Base-by-base conservation (phyloP, 495 filamentous ascomycete species). In the Penicillium cosmopolitanum region DNA sequence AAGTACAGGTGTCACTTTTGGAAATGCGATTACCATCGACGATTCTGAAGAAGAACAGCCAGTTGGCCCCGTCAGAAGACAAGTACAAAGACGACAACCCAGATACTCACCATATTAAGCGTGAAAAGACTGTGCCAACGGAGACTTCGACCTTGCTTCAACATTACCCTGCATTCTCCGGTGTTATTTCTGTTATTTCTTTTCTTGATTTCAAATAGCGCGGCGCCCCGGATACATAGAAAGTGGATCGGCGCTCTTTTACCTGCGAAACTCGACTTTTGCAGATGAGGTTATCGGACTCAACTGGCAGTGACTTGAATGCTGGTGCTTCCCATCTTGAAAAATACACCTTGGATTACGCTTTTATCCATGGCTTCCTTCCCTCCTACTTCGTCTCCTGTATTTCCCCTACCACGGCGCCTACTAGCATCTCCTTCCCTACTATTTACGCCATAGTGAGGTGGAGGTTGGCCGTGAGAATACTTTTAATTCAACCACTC, bases 1-100 rank as follows among this genome's bases (percentile, higher is more conserved):
- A 31, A 31, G 10, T 23, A 53, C 50, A 18, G 60, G 60, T 3
- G 23, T 47, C 35, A 35, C 55, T 21, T 47, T 54, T 6, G 28
- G 36, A 5, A 63, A 61, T 35, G 63, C 61, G 21, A 71, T 71
- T 23, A 52, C 66, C 10, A 64, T 71, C n/a, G 66, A 68, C 51
- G 68, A 66, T 48, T 71, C 68, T 11, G 68, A 71, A 13, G 67
- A 70, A 0, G 66, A 69, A 36, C 62, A 65, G 53, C 68, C 68
- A 5, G 61, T 71, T 19, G 66, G 66, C 6, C 68, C 68, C 16
- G 47, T 68, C 48, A 58, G 68, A 61, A 59, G 66, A 64, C 40
- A 56, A 28, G 43, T 53, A 8, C 67, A 68, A 33, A 42, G 68
- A 47, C 61, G 66, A 21, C 58, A 35, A 25, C 46, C 47, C 19